Base-by-base conservation (phyloP, 192 early-diverging fungal species). In the Backusella mclennaniae region DNA sequence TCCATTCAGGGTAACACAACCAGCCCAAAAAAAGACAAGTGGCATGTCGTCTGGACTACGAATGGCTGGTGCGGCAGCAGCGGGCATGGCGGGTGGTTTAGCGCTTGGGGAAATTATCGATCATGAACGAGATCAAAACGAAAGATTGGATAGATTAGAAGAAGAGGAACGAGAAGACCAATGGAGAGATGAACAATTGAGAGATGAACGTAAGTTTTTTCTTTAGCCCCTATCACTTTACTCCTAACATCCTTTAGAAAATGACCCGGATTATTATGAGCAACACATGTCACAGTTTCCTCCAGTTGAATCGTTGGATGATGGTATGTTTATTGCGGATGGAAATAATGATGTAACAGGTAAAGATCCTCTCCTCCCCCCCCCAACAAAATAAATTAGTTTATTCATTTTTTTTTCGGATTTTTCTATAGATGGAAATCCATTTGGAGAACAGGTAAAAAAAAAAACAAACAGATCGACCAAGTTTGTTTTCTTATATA, bases 71-170 rank as follows among this genome's bases (percentile, higher is more conserved):
- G 76, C 67, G 29, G 73, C 76, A 8, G 76, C 72, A 5, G 76
- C 67, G 19, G 80, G 67, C 26, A 76, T 67, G 39, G 67, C 77
- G 12, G 80, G 71, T 49, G 80, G 80, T 29, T 71, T 77, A 36
- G 76, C 73, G 8, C 21, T 77, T 39, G 76, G 73, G 33, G 80
- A 69, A 53, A 66, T 81, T 35, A 12, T 81, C 4, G 80, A 75
- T n/a, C 80, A 81, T 49, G 73, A 77, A 41, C 73, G 66, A 17
- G 76, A 77, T 53, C 66, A 81, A 53, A 66, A 77, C 21, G 69
- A 69, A 19, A 69, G 78, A 15, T 15, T 79, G 6, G 73, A 75
- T n/a, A 33, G 66, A 3, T 70, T 79, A 19, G 78, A 79, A 35
- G 6, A 76, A 14, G 46, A 73, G 35, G 46, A 69, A 26, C 19